phyloP scores from a whole-genome alignment of 768 basidiomycete species.

The Lactifluus hygrophoroides region DNA sequence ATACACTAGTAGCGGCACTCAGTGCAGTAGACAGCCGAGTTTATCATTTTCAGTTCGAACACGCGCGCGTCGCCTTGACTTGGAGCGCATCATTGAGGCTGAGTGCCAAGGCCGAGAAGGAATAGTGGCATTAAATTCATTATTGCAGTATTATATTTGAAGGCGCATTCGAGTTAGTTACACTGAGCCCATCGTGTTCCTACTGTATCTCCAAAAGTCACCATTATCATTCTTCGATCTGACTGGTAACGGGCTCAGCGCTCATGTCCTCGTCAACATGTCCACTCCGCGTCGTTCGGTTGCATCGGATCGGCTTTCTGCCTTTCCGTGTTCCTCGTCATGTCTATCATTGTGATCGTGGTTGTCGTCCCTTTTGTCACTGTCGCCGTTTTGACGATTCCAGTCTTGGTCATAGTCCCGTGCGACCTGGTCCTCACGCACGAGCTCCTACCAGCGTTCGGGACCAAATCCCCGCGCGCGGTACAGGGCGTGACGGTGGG shows the following conservation, averaged over 20 bases:
- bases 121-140: constrained; percentile 3
- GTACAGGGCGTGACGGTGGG: constrained; percentile 48
- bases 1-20: no score
- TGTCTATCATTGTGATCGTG: neutral
- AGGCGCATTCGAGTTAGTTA: neutral
- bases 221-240: neutral
- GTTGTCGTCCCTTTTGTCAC: neutral
- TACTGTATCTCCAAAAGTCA: neutral
- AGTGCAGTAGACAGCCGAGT: no score
- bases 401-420: constrained; percentile 46
- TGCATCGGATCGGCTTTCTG: neutral
- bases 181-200: neutral
- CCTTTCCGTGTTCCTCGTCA: no score
- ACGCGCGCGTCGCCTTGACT: neutral
- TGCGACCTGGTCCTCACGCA: constrained; percentile 45
- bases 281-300: neutral
- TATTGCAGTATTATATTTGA: neutral
- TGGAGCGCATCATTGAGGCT: constrained; percentile 1
- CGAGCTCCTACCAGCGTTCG: constrained; percentile 48
- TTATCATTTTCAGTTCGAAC: no score
- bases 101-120: constrained; percentile 11
- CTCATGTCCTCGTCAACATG: neutral
- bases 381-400: neutral
- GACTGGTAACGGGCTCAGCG: neutral
- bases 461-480: constrained; percentile 50